Evolutionary conservation across 225 moss, liverwort and hornwort species (phyloP).

Genomic region (Asterella californica): DNA sequence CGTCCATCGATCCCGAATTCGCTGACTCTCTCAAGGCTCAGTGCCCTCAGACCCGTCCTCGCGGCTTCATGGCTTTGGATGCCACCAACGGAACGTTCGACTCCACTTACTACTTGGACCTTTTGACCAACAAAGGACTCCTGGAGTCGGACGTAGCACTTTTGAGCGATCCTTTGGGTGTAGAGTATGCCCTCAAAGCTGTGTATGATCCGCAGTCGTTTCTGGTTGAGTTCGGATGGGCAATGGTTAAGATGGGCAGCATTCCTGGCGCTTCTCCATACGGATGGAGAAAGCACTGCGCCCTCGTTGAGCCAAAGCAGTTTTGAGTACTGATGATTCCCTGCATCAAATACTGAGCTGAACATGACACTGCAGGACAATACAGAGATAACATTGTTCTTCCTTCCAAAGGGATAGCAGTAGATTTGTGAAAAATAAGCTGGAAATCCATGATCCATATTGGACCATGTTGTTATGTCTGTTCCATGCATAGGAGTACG

Average conservation of each 20-base stretch:
- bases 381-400: no score
- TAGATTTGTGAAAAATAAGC: no score
- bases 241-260: neutral
- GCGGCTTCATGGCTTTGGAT: neutral
- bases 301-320: neutral
- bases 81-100: neutral
- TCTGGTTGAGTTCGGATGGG: neutral
- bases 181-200: neutral
- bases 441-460: no score
- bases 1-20: neutral
- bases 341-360: no score
- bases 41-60: neutral
- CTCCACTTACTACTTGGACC: conserved; percentile 1
- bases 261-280: neutral
- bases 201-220: neutral
- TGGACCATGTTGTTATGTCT: no score
- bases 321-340: no score
- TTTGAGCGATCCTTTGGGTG: neutral
- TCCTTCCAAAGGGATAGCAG: no score
- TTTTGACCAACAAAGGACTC: neutral
- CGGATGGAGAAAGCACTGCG: neutral
- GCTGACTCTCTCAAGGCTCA: neutral
- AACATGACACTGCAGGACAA: no score
- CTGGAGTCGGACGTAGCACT: no score
- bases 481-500: no score